These are phyloP conservation scores for Diplosphaera chodatii DNA, from an alignment of 139 green algal genomes.

Conservation along the genomic window DNA sequence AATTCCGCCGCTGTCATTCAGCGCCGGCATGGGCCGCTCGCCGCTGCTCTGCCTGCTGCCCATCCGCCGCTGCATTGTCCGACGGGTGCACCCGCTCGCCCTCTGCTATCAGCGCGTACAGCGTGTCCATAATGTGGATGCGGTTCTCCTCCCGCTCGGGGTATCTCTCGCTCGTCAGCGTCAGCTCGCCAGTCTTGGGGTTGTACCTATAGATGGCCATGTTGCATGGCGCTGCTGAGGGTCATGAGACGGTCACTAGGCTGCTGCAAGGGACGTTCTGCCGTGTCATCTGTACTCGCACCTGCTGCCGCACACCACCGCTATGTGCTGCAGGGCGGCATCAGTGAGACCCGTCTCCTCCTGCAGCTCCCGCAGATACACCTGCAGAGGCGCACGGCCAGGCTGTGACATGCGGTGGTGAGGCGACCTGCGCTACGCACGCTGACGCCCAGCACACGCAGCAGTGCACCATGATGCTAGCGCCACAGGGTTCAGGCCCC, in stretches of 20 bases:
- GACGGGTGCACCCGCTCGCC: constrained; percentile 8
- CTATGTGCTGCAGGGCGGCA: constrained; percentile 42
- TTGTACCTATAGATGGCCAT: constrained; percentile 29
- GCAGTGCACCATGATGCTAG: neutral
- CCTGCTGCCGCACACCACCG: constrained; percentile 27
- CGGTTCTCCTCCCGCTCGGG: constrained; percentile 36
- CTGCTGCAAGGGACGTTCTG: no score
- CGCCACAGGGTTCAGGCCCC: no score
- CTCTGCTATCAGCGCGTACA: constrained; percentile 20
- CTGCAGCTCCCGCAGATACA: constrained; percentile 44
- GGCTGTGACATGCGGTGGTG: no score
- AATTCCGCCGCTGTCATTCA: no score
- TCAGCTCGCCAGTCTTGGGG: constrained; percentile 26
- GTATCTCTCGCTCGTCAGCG: constrained; percentile 25
- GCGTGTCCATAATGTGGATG: constrained; percentile 21
- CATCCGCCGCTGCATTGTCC: neutral
- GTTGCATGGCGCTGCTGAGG: no score
- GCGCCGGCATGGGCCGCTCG: neutral
- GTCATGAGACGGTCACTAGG: no score
- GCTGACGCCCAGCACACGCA: no score
- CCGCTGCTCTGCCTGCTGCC: neutral
- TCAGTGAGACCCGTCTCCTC: constrained; percentile 30
- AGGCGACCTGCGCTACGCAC: no score
- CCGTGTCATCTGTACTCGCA: no score
- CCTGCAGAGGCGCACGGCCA: neutral